Evolutionary conservation across 192 early-diverging fungal genomes (phyloP).

Genomic region (Rhizoclosmatium globosum): DNA sequence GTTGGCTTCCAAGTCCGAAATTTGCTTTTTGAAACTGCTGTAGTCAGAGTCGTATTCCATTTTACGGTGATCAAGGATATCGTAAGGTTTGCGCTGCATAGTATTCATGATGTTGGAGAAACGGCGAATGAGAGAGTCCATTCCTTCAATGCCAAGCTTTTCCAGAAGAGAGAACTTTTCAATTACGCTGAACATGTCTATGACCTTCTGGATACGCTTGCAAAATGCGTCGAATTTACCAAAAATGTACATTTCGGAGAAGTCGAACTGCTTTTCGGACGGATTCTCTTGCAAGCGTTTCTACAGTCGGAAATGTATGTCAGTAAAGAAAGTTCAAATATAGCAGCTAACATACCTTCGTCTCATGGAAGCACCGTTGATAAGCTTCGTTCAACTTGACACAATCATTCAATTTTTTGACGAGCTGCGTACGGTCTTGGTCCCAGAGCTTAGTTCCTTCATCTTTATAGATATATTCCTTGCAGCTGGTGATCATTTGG

Average conservation of each 20-base stretch:
- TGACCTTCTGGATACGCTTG: conserved; percentile 73
- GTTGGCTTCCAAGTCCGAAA: conserved; percentile 64
- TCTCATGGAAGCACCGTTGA: conserved; percentile 69
- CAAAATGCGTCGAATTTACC: conserved; percentile 77
- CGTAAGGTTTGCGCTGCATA: conserved; percentile 73
- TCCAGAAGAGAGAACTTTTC: conserved; percentile 69
- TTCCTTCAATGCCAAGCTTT: conserved; percentile 68
- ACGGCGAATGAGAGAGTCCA: conserved; percentile 66
- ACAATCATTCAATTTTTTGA: conserved; percentile 65
- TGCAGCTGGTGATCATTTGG: conserved; percentile 75
- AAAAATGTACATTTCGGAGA: conserved; percentile 76
- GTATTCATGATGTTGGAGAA: conserved; percentile 69
- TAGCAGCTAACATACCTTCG: conserved; percentile 52
- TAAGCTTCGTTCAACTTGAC: conserved; percentile 70
- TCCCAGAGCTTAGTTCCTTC: conserved; percentile 73
- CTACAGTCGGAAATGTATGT: conserved; percentile 17
- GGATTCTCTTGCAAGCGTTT: conserved; percentile 65
- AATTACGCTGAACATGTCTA: conserved; percentile 74
- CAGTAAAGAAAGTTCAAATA: conserved; percentile 25
- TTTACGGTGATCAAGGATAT: conserved; percentile 73
- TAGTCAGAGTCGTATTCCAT: conserved; percentile 76
- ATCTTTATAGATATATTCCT: conserved; percentile 70
- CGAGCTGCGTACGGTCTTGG: conserved; percentile 60
- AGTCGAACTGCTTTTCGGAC: conserved; percentile 72
- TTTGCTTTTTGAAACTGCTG: conserved; percentile 71